A percentile compares a stretch with the other conserved stretches of the same genome.
Evolutionary conservation across 768 basidiomycete species (phyloP).

Genomic region (Lentinula guzmanii): DNA sequence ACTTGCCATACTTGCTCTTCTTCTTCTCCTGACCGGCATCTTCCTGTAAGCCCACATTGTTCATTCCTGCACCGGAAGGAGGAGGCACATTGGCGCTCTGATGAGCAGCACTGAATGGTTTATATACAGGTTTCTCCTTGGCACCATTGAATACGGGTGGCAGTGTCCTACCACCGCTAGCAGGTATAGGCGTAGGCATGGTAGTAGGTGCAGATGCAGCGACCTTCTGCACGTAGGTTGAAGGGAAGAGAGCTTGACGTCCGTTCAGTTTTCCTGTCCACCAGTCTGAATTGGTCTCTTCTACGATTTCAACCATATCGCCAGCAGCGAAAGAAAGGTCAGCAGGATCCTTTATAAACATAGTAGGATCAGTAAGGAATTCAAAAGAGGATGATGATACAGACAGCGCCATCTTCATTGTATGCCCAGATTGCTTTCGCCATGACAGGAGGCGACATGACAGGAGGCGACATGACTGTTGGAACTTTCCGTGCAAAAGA

Average conservation of each 20-base stretch:
- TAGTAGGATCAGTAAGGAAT: neutral
- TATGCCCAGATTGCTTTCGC: slow-evolving; percentile 61
- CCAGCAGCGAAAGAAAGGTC: slow-evolving; percentile 73
- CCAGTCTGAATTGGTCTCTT: slow-evolving; percentile 79
- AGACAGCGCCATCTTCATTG: slow-evolving; percentile 52
- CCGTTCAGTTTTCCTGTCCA: slow-evolving; percentile 71
- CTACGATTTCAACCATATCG: slow-evolving; percentile 67
- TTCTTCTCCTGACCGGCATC: slow-evolving; percentile 24
- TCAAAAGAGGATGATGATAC: slow-evolving; percentile 1
- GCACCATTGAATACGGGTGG: slow-evolving; percentile 8
- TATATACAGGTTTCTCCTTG: slow-evolving; percentile 9
- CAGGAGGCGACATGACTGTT: slow-evolving; percentile 18
- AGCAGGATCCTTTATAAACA: slow-evolving; percentile 47
- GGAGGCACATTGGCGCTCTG: slow-evolving; percentile 11
- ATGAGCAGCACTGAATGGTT: slow-evolving; percentile 13
- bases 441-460: slow-evolving; percentile 28
- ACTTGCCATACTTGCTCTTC: slow-evolving; percentile 37
- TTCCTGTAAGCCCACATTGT: slow-evolving; percentile 19
- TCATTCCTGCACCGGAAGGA: slow-evolving; percentile 10
- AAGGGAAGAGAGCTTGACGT: slow-evolving; percentile 68
- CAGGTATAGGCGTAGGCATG: slow-evolving; percentile 18
- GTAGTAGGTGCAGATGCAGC: slow-evolving; percentile 12
- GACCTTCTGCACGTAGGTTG: slow-evolving; percentile 62
- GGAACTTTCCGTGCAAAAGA: slow-evolving; percentile 7
- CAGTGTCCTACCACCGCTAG: neutral